Evolutionary conservation across 23 red algal genomes (phyloP).

Genomic region (Gracilaria gracilis): DNA sequence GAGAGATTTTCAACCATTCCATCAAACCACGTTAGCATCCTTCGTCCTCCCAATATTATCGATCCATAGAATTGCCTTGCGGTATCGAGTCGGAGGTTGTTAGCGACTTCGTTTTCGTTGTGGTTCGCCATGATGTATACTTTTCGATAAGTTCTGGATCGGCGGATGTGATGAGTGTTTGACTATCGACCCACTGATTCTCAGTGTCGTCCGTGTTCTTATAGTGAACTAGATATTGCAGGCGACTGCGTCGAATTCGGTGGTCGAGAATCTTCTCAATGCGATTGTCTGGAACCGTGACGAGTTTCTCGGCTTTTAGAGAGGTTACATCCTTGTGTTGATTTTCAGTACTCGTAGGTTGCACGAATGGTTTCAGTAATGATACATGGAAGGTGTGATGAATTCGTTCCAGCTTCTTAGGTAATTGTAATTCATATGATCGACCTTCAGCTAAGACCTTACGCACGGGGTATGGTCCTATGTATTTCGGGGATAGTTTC

Average conservation of each 20-base stretch:
- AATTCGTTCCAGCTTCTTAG: not conserved
- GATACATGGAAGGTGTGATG: conserved; percentile 11
- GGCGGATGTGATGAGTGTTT: not conserved
- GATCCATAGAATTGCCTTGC: not conserved
- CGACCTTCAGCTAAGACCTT: not conserved
- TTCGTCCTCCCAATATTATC: not conserved
- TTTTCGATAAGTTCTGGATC: not conserved
- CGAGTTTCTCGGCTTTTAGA: not conserved
- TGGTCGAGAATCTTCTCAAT: not conserved
- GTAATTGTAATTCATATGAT: not conserved
- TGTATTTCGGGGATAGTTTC: not conserved
- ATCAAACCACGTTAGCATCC: not conserved
- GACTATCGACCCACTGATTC: conserved; percentile 21
- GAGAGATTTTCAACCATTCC: not conserved
- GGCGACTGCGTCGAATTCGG: not conserved
- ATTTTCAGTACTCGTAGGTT: not conserved
- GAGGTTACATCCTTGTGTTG: not conserved
- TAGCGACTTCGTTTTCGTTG: not conserved
- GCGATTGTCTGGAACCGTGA: not conserved
- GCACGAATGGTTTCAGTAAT: not conserved
- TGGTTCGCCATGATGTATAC: not conserved
- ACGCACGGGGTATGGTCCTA: not conserved
- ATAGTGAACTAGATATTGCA: conserved; percentile 21
- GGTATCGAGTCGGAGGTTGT: not conserved
- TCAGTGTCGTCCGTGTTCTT: not conserved